Evolutionary conservation across 1,139 yeast genomes (phyloP).

Genomic region (Geotrichum histeridarum): DNA sequence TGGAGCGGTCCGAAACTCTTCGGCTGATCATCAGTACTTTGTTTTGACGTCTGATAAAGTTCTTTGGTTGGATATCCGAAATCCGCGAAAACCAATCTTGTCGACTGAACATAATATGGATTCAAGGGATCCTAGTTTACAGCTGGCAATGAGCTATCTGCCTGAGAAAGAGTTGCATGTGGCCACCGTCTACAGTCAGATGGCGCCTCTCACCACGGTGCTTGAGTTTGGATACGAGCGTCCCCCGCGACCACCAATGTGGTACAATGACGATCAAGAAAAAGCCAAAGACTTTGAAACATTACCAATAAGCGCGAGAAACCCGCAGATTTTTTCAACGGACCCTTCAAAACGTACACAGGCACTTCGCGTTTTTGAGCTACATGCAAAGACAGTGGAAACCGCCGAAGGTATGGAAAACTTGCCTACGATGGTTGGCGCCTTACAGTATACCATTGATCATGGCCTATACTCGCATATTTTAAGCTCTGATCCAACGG

Average conservation of each 20-base stretch:
- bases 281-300: slow-evolving; percentile 1
- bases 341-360: slow-evolving; percentile 14
- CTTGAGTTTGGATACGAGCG: slow-evolving; percentile 14
- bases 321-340: slow-evolving; percentile 8
- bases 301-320: slow-evolving; percentile 2
- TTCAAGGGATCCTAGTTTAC: slow-evolving; percentile 52
- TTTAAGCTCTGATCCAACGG: slow-evolving; percentile 5
- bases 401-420: neutral
- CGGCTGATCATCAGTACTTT: slow-evolving; percentile 23
- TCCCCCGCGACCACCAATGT: slow-evolving; percentile 1
- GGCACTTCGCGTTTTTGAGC: slow-evolving; percentile 11
- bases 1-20: slow-evolving; percentile 16
- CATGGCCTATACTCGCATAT: slow-evolving; percentile 15
- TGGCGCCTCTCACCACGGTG: slow-evolving; percentile 5
- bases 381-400: neutral
- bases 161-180: slow-evolving; percentile 15
- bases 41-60: slow-evolving; percentile 29
- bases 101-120: slow-evolving; percentile 68
- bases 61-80: slow-evolving; percentile 30
- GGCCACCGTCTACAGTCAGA: slow-evolving; percentile 16
- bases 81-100: slow-evolving; percentile 41
- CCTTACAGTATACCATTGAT: slow-evolving; percentile 12
- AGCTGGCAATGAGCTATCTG: slow-evolving; percentile 37
- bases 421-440: slow-evolving; percentile 5
- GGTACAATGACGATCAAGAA: neutral